A percentile compares a stretch with the other conserved stretches of the same genome.
Evolutionary conservation across 306 rosid species (phyloP).

Genomic region (Datisca glomerata): DNA sequence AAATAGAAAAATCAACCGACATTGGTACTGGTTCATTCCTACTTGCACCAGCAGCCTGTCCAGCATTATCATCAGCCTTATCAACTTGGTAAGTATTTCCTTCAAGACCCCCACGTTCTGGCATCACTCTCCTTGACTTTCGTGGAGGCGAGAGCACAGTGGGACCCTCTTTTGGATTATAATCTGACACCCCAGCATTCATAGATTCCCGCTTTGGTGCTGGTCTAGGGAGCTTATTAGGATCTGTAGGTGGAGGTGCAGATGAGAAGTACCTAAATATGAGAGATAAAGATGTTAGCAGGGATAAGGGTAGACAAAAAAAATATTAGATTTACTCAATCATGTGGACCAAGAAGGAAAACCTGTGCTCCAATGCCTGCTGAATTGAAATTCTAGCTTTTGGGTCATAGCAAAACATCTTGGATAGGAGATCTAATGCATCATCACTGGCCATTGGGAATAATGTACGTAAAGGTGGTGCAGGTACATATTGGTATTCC

Average conservation of each 20-base stretch:
- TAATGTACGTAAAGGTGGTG: constrained; percentile 66
- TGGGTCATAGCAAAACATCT: constrained; percentile 96
- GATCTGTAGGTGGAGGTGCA: constrained; percentile 72
- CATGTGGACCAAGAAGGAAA: constrained; percentile 9
- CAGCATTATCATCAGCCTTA: constrained; percentile 35
- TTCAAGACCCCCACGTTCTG: constrained; percentile 64
- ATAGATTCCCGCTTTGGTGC: constrained; percentile 61
- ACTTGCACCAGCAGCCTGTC: constrained; percentile 48
- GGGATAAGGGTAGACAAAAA: constrained; percentile 3
- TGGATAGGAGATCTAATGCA: constrained; percentile 70
- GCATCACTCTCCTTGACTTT: constrained; percentile 89
- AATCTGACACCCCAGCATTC: constrained; percentile 36
- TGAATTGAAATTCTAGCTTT: constrained; percentile 72
- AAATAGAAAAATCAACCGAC: constrained; percentile 91
- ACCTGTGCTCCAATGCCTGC: constrained; percentile 95
- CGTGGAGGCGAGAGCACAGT: constrained; percentile 88
- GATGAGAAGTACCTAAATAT: constrained; percentile 64
- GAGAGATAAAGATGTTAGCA: constrained; percentile 15
- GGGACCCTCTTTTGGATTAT: constrained; percentile 57
- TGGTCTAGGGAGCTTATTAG: constrained; percentile 87
- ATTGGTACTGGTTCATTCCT: constrained; percentile 51
- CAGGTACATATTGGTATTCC: constrained; percentile 83
- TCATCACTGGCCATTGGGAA: constrained; percentile 94
- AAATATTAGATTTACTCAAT: constrained; percentile 1
- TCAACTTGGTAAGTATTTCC: constrained; percentile 43